Percentiles rank a stretch among this genome's conserved stretches.
phyloP scores from a whole-genome alignment of 2,329 filamentous ascomycete genomes.

The Fusarium tanahbumbuense region DNA sequence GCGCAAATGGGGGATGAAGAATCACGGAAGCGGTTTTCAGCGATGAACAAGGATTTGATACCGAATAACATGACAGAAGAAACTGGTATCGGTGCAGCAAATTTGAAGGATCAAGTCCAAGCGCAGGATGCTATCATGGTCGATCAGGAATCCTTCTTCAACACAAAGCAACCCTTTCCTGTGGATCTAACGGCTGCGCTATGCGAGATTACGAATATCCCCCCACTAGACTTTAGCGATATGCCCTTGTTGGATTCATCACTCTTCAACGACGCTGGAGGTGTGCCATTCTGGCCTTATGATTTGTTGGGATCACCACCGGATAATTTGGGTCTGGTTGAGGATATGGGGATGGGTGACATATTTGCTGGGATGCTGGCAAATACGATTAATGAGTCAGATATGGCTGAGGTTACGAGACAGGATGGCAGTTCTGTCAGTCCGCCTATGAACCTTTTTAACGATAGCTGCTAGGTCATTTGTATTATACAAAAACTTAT shows the following conservation, averaged over 20 bases:
- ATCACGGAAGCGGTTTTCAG: neutral
- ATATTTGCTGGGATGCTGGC: neutral
- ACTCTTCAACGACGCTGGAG: neutral
- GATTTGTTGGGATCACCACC: neutral
- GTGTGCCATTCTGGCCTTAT: conserved; percentile 12
- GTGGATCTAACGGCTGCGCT: neutral
- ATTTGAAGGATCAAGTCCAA: neutral
- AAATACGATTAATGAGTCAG: neutral
- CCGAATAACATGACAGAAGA: neutral
- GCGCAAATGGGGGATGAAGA: neutral
- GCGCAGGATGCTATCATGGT: neutral
- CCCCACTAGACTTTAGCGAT: conserved; percentile 4
- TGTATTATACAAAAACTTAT: too few species aligned
- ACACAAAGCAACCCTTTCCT: neutral
- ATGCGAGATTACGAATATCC: conserved; percentile 24
- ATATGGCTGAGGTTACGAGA: fast-evolving
- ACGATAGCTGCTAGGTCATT: neutral
- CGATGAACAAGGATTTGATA: conserved; percentile 10
- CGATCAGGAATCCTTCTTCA: conserved; percentile 15
- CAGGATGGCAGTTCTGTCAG: neutral
- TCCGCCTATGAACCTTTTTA: neutral
- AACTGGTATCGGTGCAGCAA: fast-evolving
- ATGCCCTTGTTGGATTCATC: conserved; percentile 16
- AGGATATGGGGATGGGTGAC: neutral
- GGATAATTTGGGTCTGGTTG: fast-evolving